Conservation (phyloP, 108 stramenopile genomes). For the Skeletonema grethae region DNA sequence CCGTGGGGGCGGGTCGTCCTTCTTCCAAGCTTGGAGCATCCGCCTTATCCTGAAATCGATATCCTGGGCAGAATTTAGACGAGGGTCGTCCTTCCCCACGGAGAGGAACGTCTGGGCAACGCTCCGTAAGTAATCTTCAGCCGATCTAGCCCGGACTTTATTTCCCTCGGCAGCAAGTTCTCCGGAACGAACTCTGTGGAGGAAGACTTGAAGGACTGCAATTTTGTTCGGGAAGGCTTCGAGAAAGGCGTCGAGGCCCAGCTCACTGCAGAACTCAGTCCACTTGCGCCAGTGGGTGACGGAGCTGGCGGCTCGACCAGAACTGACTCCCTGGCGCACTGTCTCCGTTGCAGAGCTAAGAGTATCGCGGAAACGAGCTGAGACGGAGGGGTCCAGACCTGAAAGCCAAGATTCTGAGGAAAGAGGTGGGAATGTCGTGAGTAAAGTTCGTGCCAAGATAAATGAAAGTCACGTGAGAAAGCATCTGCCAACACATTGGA, state of each 20-base stretch:
- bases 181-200: constrained; percentile 22
- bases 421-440: background rate
- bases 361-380: constrained; percentile 30
- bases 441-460: background rate
- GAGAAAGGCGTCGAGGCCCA: constrained; percentile 21
- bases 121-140: constrained; percentile 45
- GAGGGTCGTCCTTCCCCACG: constrained; percentile 35
- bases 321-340: constrained; percentile 25
- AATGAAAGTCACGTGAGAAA: constrained; percentile 17
- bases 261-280: constrained; percentile 16
- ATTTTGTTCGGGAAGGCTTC: constrained; percentile 35
- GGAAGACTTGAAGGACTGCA: constrained; percentile 37
- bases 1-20: background rate
- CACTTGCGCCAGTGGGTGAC: constrained; percentile 23
- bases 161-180: constrained; percentile 14
- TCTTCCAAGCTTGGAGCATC: background rate
- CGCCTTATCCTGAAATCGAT: constrained; percentile 29
- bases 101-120: constrained; percentile 40
- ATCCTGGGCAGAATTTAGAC: constrained; percentile 13
- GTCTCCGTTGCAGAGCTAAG: constrained; percentile 21
- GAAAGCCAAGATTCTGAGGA: constrained; percentile 24
- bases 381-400: constrained; percentile 2
- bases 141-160: constrained; percentile 25
- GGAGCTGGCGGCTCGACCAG: constrained; percentile 21
- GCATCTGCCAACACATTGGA: constrained; percentile 24